Evolutionary conservation across 2,329 filamentous ascomycete species (phyloP).

Genomic region (Xylaria digitata): DNA sequence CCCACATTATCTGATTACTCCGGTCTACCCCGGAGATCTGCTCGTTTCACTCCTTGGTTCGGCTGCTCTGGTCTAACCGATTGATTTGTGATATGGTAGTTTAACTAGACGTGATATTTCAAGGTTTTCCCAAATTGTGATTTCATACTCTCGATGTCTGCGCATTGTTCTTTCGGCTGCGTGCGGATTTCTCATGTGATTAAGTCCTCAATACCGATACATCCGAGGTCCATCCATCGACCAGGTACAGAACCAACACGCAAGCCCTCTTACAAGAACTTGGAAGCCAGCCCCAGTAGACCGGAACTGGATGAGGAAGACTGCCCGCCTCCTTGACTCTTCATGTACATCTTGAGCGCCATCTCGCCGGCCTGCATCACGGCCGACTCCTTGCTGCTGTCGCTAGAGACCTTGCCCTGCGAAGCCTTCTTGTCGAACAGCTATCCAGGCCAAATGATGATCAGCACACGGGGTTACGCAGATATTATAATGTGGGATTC

Average conservation of each 20-base stretch:
- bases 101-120: background rate
- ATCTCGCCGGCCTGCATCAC: constrained; percentile 84
- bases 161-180: background rate
- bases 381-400: constrained; percentile 82
- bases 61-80: background rate
- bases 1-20: constrained; percentile 5
- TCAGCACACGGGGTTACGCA: constrained; percentile 1
- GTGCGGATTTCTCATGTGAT: background rate
- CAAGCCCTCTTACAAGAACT: constrained; percentile 45
- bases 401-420: constrained; percentile 64
- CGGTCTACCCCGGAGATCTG: background rate
- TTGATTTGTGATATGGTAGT: background rate
- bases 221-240: background rate
- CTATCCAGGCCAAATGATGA: constrained; percentile 47
- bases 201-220: background rate
- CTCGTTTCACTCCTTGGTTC: background rate
- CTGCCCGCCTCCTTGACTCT: constrained; percentile 71
- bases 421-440: constrained; percentile 70
- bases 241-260: background rate
- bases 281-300: constrained; percentile 49
- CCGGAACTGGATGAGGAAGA: constrained; percentile 38
- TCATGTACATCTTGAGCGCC: constrained; percentile 91
- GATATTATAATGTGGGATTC: background rate
- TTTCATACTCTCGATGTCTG: background rate
- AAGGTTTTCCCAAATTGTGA: background rate